Evolutionary conservation across 2,329 filamentous ascomycete species (phyloP).

Genomic region (Diaporthe caulivora): DNA sequence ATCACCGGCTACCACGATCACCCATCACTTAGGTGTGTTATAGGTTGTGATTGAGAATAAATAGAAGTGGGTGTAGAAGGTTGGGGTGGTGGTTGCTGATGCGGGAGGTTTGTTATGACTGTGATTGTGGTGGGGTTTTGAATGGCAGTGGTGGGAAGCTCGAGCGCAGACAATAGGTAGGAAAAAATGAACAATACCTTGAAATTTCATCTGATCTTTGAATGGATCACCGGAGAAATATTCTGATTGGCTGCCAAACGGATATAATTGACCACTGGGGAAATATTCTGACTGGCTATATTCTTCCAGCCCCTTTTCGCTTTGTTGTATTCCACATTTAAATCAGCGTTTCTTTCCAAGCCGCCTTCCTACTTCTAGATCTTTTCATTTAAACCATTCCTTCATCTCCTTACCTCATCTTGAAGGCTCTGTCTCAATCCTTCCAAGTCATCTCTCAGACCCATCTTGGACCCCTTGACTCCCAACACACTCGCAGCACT

Average conservation of each 20-base stretch:
- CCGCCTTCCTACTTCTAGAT: background rate
- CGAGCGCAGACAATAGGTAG: background rate
- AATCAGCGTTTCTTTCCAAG: background rate
- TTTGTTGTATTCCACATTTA: slow-evolving; percentile 3
- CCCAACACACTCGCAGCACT: background rate
- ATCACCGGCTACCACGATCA: slow-evolving; percentile 5
- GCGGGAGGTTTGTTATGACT: background rate
- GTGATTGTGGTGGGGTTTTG: background rate
- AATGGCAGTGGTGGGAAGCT: background rate
- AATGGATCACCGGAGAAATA: background rate
- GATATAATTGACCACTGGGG: background rate
- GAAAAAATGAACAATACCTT: background rate
- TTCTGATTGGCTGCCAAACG: slow-evolving; percentile 9
- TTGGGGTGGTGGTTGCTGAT: background rate
- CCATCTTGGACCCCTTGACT: background rate
- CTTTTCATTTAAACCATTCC: background rate
- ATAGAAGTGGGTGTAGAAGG: background rate
- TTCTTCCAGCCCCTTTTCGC: background rate
- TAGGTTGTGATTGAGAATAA: background rate
- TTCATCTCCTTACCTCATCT: background rate
- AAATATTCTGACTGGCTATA: background rate
- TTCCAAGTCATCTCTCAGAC: background rate
- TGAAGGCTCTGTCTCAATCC: background rate
- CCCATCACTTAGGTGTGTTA: background rate
- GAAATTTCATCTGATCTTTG: background rate